Evolutionary conservation across 306 rosid genomes (phyloP).

Genomic region (cucumber (Cucumis sativus)): Cucumber_9930_V3 NC_026660.2:17327001-17327500

Average conservation of each 20-base stretch:
- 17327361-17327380: conserved; percentile 91
- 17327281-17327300: conserved; percentile 88
- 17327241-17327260: conserved; percentile 83
- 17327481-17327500: conserved; percentile 24
- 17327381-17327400: conserved; percentile 82
- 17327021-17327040: background rate
- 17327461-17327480: conserved; percentile 35
- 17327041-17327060: too few species aligned
- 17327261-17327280: conserved; percentile 94
- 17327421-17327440: conserved; percentile 95
- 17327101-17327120: too few species aligned
- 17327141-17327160: too few species aligned
- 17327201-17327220: too few species aligned
- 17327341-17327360: conserved; percentile 87
- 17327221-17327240: background rate
- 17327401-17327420: conserved; percentile 97
- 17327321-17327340: conserved; percentile 65
- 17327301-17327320: conserved; percentile 90
- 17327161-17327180: too few species aligned
- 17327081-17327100: too few species aligned
- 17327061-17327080: too few species aligned
- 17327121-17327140: too few species aligned
- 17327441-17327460: conserved; percentile 84
- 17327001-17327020: background rate
- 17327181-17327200: too few species aligned